These are phyloP conservation scores for Hymenoscyphus fructigenus DNA, from an alignment of 2,329 filamentous ascomycete genomes.

Conservation along the genomic window DNA sequence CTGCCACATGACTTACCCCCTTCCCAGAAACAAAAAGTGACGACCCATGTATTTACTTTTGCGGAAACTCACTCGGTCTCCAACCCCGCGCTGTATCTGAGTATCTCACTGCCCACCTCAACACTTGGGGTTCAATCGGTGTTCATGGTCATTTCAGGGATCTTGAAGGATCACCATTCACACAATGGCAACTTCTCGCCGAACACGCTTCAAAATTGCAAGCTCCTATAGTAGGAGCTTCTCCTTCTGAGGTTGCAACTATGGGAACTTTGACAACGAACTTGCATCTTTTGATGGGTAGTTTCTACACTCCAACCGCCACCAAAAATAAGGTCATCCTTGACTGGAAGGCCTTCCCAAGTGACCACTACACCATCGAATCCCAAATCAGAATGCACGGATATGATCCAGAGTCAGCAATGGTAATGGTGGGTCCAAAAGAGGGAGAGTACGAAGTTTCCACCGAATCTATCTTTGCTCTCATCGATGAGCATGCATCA, in stretches of 20 bases:
- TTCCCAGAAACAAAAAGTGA: constrained; percentile 21
- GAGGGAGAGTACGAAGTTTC: constrained; percentile 58
- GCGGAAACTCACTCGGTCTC: constrained; percentile 84
- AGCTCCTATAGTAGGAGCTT: constrained; percentile 72
- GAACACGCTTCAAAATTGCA: constrained; percentile 70
- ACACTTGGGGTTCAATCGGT: constrained; percentile 81
- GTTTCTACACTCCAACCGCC: constrained; percentile 64
- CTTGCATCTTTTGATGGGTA: constrained; percentile 66
- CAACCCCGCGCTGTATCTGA: constrained; percentile 69
- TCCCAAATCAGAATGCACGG: constrained; percentile 74
- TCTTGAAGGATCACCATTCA: constrained; percentile 65
- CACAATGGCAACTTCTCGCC: constrained; percentile 76
- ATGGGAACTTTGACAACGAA: constrained; percentile 84
- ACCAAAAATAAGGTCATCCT: constrained; percentile 66
- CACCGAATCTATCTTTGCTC: constrained; percentile 68
- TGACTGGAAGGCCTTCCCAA: constrained; percentile 84
- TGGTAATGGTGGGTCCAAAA: constrained; percentile 72
- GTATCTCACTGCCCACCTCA: constrained; percentile 70
- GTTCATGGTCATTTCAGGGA: constrained; percentile 80
- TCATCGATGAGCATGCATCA: constrained; percentile 73
- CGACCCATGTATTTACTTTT: constrained; percentile 69
- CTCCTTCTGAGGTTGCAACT: constrained; percentile 71
- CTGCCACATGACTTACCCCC: constrained; percentile 19
- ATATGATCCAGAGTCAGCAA: constrained; percentile 61
- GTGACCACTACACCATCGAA: constrained; percentile 82